Base-by-base conservation (phyloP, 495 filamentous ascomycete species). In the Aspergillus bridgeri region DNA sequence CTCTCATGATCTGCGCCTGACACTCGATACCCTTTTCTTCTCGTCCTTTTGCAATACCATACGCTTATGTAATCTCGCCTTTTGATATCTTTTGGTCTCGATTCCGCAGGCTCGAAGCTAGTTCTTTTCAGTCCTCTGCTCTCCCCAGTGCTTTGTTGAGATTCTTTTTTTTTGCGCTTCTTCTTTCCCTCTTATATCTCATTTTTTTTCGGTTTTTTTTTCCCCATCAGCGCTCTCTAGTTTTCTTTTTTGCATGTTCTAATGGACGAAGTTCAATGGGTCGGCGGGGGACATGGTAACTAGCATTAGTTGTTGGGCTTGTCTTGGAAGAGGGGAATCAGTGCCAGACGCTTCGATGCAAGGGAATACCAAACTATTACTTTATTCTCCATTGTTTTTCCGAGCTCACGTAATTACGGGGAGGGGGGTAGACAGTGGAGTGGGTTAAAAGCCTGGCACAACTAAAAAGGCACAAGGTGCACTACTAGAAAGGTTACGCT, bases 101-200 rank as follows among this genome's bases (percentile, higher is more conserved):
- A 63, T 66, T 43, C 66, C 63, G 66, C 66, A 69, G 66, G 66
- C 60, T 60, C 66, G 63, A 69, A 69, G 63, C 38, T 69, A 69
- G 54, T 66, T 56, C 20, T 42, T 55, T 22, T n/a, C n/a, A n/a
- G n/a, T 54, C 22, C 17, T 48, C 18, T 7, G 22, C n/a, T 18
- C 29, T 48, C 3, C 15, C 22, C 38, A 33, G 20, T 24, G 9
- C 21, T 8, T 18, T 49, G 33, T 11, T 53, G 51, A 53, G 13
- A 21, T 45, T 38, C 20, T 54, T n/a, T 20, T 46, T 5, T 43
- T 43, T 47, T 45, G 27, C 33, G 22, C 51, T 13, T 54, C 47
- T 43, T 23, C 11, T 51, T 42, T 56, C 21, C 44, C 13, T 38
- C 33, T 38, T 38, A 15, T 38, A 15, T 11, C 33, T 15, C 33